These are phyloP conservation scores for Populus deltoides DNA, from an alignment of 345 rosid genomes.

Conservation along the genomic window DNA sequence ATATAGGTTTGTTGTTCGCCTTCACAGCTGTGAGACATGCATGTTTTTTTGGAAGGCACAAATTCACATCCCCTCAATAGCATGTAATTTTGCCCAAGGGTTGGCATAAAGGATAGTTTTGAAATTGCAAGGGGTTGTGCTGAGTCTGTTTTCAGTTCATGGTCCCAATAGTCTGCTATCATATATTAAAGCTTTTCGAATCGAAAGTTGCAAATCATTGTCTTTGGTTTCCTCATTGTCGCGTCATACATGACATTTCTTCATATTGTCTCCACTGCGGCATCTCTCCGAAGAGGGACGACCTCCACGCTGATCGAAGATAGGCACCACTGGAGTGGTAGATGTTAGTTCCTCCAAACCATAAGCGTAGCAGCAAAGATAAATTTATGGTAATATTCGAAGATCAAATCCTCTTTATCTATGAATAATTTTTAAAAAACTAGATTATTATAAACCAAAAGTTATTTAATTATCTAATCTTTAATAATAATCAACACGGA, in stretches of 20 bases:
- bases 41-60: not conserved
- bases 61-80: not conserved
- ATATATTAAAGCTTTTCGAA: not conserved
- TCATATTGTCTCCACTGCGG: not conserved
- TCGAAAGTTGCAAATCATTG: not conserved
- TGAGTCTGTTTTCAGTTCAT: no score
- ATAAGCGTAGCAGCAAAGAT: no score
- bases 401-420: no score
- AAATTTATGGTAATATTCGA: no score
- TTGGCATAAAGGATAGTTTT: no score
- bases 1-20: constrained; percentile 18
- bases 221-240: not conserved
- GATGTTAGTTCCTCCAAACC: not conserved
- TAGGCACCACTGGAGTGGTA: not conserved
- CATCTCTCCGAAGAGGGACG: not conserved
- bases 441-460: fast-evolving
- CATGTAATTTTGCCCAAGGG: not conserved
- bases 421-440: no score
- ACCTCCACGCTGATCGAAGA: not conserved
- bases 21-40: constrained; percentile 8
- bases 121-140: no score
- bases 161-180: not conserved
- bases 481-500: fast-evolving
- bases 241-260: not conserved
- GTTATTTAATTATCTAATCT: no score